phyloP scores from a whole-genome alignment of 768 basidiomycete species.

The Phlebiopsis gigantea region DNA sequence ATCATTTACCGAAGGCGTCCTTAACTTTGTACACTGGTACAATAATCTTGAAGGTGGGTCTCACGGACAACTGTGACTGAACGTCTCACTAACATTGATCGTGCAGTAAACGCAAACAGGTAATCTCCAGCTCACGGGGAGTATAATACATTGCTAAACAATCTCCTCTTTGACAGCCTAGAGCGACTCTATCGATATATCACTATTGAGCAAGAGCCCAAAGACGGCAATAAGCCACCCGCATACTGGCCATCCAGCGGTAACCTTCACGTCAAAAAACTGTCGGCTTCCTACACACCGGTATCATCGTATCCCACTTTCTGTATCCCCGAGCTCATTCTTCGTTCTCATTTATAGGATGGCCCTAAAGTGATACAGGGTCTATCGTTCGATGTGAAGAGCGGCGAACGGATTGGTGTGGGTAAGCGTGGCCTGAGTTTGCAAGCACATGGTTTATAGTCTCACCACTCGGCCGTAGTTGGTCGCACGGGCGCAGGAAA shows the following conservation, averaged over 20 bases:
- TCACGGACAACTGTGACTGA: constrained; percentile 12
- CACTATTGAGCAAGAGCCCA: constrained; percentile 48
- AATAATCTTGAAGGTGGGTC: constrained; percentile 41
- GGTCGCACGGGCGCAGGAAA: constrained; percentile 57
- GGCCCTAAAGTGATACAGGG: constrained; percentile 53
- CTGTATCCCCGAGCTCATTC: too few species aligned
- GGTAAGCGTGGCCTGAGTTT: constrained; percentile 28
- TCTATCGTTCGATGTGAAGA: constrained; percentile 42
- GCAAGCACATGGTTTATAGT: neutral
- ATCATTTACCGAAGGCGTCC: constrained; percentile 48
- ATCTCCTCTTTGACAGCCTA: constrained; percentile 24
- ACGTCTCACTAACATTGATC: constrained; percentile 47
- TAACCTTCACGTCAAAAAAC: constrained; percentile 40
- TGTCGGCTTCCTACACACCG: constrained; percentile 43
- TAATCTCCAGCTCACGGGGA: too few species aligned
- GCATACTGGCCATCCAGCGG: constrained; percentile 63
- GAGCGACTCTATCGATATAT: constrained; percentile 52
- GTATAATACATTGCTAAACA: too few species aligned
- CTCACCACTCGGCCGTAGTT: too few species aligned
- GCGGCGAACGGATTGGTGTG: constrained; percentile 53
- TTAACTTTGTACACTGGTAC: constrained; percentile 39
- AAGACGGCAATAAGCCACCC: constrained; percentile 36
- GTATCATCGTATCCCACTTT: too few species aligned
- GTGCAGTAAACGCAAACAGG: constrained; percentile 36
- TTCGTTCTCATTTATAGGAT: too few species aligned